phyloP scores from a whole-genome alignment of 2,329 filamentous ascomycete species.

The Phyllosticta paracitricarpa region DNA sequence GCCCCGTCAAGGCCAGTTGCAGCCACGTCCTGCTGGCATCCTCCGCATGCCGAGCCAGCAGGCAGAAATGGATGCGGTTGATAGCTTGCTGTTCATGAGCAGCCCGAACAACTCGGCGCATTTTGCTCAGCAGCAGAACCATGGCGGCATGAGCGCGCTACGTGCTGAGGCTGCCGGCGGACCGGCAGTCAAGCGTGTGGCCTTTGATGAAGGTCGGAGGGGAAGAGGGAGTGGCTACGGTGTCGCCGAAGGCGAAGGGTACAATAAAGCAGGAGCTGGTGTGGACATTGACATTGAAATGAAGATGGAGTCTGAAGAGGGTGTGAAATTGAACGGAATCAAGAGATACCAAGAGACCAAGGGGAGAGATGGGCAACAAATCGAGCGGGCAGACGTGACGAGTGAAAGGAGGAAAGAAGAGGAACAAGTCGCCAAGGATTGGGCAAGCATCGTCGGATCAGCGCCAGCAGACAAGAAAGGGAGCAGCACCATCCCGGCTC shows the following conservation, averaged over 20 bases:
- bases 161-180: slow-evolving; percentile 16
- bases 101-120: slow-evolving; percentile 59
- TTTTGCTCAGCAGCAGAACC: slow-evolving; percentile 9
- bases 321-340: background rate
- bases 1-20: background rate
- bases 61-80: slow-evolving; percentile 69
- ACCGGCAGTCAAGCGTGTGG: slow-evolving; percentile 1
- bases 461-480: background rate
- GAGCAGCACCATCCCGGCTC: background rate
- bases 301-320: background rate
- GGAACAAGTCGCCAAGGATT: background rate
- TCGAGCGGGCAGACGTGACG: background rate
- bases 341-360: background rate
- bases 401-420: background rate
- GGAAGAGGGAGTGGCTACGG: background rate
- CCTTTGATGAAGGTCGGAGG: slow-evolving; percentile 7
- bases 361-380: background rate
- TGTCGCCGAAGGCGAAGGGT: background rate
- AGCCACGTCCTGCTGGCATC: slow-evolving; percentile 32
- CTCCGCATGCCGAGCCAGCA: slow-evolving; percentile 61
- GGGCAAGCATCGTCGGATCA: background rate
- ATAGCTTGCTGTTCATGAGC: slow-evolving; percentile 72
- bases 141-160: slow-evolving; percentile 18
- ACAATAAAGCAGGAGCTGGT: background rate
- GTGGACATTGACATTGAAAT: background rate